A percentile compares a stretch with the other conserved stretches of the same genome.
Conservation (phyloP, 1,284 basidiomycete species). For the Ganoderma resinaceum region DNA sequence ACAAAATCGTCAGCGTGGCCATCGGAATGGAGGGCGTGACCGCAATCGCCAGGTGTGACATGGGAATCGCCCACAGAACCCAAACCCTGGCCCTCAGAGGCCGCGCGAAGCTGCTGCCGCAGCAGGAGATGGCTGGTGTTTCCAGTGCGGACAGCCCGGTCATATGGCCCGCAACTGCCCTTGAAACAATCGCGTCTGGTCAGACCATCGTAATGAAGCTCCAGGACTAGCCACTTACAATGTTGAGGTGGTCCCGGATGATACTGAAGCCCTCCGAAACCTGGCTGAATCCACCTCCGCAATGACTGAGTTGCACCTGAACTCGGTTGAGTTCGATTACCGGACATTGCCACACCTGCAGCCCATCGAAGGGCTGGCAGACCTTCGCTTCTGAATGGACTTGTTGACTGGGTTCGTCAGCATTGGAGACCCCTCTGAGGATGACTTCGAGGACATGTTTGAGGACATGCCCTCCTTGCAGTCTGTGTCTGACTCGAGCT, state of each 20-base stretch:
- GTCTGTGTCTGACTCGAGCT: background rate
- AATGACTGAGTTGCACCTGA: background rate
- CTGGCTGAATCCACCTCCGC: background rate
- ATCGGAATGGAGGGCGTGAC: background rate
- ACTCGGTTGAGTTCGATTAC: background rate
- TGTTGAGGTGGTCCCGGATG: background rate
- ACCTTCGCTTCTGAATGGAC: background rate
- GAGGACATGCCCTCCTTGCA: background rate
- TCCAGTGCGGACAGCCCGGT: background rate
- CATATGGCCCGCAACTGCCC: background rate
- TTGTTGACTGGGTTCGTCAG: background rate
- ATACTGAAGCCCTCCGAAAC: background rate
- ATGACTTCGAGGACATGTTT: background rate
- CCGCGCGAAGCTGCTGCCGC: background rate
- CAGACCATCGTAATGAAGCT: background rate
- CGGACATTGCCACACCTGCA: background rate
- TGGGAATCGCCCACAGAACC: background rate
- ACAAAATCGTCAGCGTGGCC: background rate
- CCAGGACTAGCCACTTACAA: background rate
- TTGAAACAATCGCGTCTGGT: background rate
- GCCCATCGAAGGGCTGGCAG: background rate
- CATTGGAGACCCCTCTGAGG: background rate
- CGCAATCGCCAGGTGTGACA: background rate
- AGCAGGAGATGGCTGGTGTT: background rate
- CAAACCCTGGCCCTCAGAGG: background rate